A percentile compares a stretch with the other conserved stretches of the same genome.
phyloP scores from a whole-genome alignment of 2,329 filamentous ascomycete genomes.

The Aureobasidium sp. region DNA sequence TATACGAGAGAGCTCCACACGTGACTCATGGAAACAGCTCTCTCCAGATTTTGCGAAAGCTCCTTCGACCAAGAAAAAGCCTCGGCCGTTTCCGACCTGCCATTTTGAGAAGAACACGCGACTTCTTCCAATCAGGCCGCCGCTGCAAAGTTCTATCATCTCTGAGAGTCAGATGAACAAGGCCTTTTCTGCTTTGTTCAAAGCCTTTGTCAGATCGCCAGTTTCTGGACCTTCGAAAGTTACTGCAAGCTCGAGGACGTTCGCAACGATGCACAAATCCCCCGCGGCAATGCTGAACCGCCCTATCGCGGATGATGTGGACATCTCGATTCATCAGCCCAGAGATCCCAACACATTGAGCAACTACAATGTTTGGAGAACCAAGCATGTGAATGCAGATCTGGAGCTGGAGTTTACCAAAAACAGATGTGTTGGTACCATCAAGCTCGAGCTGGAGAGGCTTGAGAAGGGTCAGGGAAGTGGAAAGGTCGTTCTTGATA shows the following conservation, averaged over 20 bases:
- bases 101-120: conserved; percentile 10
- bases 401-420: conserved; percentile 78
- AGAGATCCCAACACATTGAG: conserved; percentile 79
- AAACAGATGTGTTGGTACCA: conserved; percentile 69
- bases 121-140: background rate
- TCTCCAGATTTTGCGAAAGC: background rate
- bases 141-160: background rate
- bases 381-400: conserved; percentile 73
- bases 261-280: conserved; percentile 19
- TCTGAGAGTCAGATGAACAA: conserved; percentile 2
- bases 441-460: conserved; percentile 69
- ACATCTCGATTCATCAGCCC: conserved; percentile 26
- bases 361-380: conserved; percentile 86
- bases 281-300: conserved; percentile 18
- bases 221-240: background rate
- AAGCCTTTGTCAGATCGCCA: background rate
- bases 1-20: conserved; percentile 11
- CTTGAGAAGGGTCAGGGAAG: conserved; percentile 57
- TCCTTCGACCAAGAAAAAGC: background rate
- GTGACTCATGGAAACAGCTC: conserved; percentile 5
- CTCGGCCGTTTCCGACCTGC: conserved; percentile 10
- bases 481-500: conserved; percentile 75
- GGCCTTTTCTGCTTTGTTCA: background rate
- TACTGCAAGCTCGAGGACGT: background rate
- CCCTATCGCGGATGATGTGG: conserved; percentile 15